These are phyloP conservation scores for Phytophthora cactorum DNA, from an alignment of 352 stramenopile species.

Conservation along the genomic window DNA sequence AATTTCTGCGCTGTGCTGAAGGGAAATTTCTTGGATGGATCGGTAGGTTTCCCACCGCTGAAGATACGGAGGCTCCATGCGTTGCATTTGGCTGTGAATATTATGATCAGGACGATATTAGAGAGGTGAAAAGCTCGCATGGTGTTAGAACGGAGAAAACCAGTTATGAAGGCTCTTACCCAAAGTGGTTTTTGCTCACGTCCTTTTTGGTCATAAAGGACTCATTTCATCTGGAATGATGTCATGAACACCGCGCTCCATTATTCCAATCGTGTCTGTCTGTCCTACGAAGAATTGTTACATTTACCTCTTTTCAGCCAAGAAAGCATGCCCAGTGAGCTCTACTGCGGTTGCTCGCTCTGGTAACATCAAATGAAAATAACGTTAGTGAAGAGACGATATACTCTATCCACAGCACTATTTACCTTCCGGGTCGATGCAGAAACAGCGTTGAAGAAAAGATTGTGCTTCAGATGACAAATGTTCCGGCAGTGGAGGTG, in stretches of 20 bases:
- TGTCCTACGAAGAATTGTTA: conserved; percentile 16
- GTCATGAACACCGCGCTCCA: neutral
- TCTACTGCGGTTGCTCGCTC: conserved; percentile 73
- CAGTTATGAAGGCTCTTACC: too few relatives aligned
- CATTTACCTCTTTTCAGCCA: conserved; percentile 40
- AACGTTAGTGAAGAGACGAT: conserved; percentile 1
- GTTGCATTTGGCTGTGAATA: neutral
- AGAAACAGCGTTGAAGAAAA: conserved; percentile 76
- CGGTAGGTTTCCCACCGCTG: conserved; percentile 17
- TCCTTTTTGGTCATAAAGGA: too few relatives aligned
- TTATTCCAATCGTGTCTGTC: neutral
- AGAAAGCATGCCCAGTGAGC: conserved; percentile 62
- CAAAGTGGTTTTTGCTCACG: neutral
- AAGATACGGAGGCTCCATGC: conserved; percentile 17
- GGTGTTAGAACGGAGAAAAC: neutral
- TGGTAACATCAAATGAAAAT: conserved; percentile 21
- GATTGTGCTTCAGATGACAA: conserved; percentile 55
- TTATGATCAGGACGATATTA: neutral
- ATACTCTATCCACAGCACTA: neutral
- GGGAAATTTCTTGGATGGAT: conserved; percentile 16
- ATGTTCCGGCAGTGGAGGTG: conserved; percentile 59
- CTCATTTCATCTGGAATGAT: neutral
- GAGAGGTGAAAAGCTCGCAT: neutral
- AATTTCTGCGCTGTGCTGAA: conserved; percentile 17
- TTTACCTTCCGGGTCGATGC: conserved; percentile 72